Conservation (phyloP, 106 monocot genomes). For the Alisma plantagoaquatica region DNA sequence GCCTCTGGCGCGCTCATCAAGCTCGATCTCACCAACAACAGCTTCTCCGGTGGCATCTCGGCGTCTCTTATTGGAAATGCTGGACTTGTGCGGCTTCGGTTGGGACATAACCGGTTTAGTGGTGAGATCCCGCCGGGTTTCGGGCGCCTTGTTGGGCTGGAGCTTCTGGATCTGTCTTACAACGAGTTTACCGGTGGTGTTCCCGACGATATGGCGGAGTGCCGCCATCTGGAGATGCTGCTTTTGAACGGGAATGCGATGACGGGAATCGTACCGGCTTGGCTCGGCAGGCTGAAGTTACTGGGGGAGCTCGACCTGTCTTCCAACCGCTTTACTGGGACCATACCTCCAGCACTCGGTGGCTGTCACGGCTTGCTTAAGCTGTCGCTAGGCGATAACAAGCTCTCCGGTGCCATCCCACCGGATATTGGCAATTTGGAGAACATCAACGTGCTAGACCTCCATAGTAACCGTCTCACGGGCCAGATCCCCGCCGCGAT, state of each 20-base stretch:
- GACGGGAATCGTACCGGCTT: constrained; percentile 43
- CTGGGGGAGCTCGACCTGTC: constrained; percentile 88
- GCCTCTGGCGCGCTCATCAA: constrained; percentile 32
- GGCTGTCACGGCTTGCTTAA: constrained; percentile 52
- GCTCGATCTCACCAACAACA: constrained; percentile 80
- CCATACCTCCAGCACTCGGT: constrained; percentile 53
- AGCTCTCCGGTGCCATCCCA: constrained; percentile 67
- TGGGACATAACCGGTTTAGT: constrained; percentile 47
- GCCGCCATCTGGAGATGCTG: constrained; percentile 44
- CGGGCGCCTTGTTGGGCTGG: constrained; percentile 33
- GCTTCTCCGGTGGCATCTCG: constrained; percentile 65
- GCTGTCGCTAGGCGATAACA: constrained; percentile 62
- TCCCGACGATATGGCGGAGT: constrained; percentile 51
- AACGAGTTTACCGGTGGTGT: constrained; percentile 54
- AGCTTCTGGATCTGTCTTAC: constrained; percentile 61
- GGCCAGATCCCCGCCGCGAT: constrained; percentile 57
- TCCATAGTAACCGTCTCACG: constrained; percentile 61
- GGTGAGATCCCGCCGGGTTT: constrained; percentile 48
- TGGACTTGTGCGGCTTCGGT: constrained; percentile 42
- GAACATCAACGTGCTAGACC: constrained; percentile 51
- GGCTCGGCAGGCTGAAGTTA: constrained; percentile 45
- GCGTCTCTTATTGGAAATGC: constrained; percentile 22
- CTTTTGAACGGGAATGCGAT: constrained; percentile 51
- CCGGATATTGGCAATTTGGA: constrained; percentile 60
- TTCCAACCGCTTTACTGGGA: constrained; percentile 47